phyloP scores from a whole-genome alignment of 768 basidiomycete species.

The Trametes sanguinea region DNA sequence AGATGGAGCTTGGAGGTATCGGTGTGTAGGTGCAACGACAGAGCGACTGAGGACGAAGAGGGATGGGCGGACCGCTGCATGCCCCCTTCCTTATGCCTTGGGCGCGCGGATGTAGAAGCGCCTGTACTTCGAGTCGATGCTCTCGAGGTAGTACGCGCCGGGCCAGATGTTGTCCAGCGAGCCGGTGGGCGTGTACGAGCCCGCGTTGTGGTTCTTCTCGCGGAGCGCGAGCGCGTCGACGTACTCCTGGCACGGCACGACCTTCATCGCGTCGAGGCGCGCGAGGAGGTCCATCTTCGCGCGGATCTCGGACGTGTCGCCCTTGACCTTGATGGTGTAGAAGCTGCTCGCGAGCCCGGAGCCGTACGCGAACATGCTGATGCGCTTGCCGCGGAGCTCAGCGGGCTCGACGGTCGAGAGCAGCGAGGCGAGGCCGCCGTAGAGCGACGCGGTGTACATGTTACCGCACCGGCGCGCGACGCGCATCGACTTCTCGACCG shows the following conservation, averaged over 20 bases:
- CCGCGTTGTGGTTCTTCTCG: conserved; percentile 94
- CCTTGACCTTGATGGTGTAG: conserved; percentile 86
- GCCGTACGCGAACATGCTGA: conserved; percentile 96
- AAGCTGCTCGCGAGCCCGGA: conserved; percentile 94
- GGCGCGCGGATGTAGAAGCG: conserved; percentile 74
- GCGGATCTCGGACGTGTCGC: conserved; percentile 80
- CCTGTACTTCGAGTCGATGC: conserved; percentile 88
- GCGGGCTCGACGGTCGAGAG: conserved; percentile 71
- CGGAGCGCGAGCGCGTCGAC: conserved; percentile 90
- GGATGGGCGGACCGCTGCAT: neutral
- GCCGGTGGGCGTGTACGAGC: conserved; percentile 81
- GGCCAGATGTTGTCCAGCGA: conserved; percentile 92
- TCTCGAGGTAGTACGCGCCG: conserved; percentile 89
- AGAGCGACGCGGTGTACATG: conserved; percentile 98
- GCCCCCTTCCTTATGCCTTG: conserved; percentile 22
- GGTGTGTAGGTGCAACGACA: neutral
- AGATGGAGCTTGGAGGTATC: neutral
- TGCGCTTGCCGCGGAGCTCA: conserved; percentile 76
- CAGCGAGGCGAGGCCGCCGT: conserved; percentile 90
- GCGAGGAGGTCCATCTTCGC: conserved; percentile 80
- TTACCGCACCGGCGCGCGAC: conserved; percentile 92
- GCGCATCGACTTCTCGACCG: conserved; percentile 81
- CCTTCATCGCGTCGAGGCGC: conserved; percentile 82
- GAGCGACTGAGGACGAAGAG: neutral
- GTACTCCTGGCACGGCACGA: conserved; percentile 90